Evolutionary conservation across 2,329 filamentous ascomycete species (phyloP).

Genomic region (Beauveria bassiana): DNA sequence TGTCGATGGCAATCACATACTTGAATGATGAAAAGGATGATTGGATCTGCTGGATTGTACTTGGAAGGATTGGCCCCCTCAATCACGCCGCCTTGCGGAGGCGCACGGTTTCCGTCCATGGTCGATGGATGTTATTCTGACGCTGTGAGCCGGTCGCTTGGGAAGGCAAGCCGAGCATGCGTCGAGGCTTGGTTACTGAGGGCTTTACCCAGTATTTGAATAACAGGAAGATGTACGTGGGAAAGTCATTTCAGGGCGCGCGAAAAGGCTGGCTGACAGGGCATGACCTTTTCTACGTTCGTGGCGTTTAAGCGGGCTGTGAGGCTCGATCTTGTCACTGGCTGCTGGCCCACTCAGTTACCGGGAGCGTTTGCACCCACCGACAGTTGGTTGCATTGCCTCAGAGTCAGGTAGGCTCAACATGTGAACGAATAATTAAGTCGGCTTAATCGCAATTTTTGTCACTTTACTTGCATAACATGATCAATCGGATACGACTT

Average conservation of each 20-base stretch:
- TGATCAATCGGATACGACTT: not conserved
- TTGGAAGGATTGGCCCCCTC: slow-evolving; percentile 61
- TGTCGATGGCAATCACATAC: slow-evolving; percentile 19
- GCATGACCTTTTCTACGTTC: not conserved
- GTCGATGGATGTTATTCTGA: not conserved
- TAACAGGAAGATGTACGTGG: not conserved
- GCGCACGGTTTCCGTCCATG: not conserved
- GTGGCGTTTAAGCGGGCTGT: slow-evolving; percentile 4
- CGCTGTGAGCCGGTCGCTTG: not conserved
- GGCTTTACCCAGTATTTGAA: not conserved
- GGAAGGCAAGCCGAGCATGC: not conserved
- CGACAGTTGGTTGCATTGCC: too few species aligned
- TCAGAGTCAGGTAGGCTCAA: too few species aligned
- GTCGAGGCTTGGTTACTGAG: not conserved
- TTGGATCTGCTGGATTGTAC: slow-evolving; percentile 64
- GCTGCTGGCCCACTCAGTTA: not conserved
- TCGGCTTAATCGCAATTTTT: too few species aligned
- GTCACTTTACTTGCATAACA: too few species aligned
- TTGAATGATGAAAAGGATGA: slow-evolving; percentile 72
- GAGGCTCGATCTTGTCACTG: not conserved
- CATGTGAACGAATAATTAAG: too few species aligned
- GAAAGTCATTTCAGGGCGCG: not conserved
- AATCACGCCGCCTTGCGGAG: slow-evolving; percentile 54
- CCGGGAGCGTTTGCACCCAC: too few species aligned
- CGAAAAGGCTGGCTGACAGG: too few species aligned